Base-by-base conservation (phyloP, 805 yeast genomes). In the Candida odintsovae region DNA sequence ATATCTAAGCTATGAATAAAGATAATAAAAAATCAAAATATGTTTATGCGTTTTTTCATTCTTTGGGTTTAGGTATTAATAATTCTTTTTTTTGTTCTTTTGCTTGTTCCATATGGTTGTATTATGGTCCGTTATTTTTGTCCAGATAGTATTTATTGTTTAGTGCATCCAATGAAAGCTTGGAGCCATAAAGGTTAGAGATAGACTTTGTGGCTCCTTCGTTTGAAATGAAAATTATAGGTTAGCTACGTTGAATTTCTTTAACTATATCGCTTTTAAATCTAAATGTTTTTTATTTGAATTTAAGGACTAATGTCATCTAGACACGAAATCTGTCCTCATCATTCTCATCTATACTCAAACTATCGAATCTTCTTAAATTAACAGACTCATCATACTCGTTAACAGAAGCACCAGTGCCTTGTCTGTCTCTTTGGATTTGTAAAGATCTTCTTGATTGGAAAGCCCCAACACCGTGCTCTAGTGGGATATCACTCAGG, bases 401-500 rank as follows among this genome's bases (percentile, higher is more conserved):
- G 31, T 58, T 67, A 40, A 69, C 45, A 33, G 52, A 40, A 16
- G 49, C 57, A 33, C 58, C 59, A 57, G 46, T 58, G 54, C 43
- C 55, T 49, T 58, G 50, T 33, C 36, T 28, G 6, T 28, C 31
- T 62, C 88, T 79, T 49, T 71, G 71, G 41, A 76, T 54, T 66
- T 86, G 90, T 71, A 89, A 73, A 4, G 92, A 83, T 60, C 92
- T 74, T 64, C 96, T 78, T 46, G 86, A 75, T 50, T 86, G 87
- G 48, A 80, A 69, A 1, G 90, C 89, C 10, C 88, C 86, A 38
- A 88, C 80, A 13, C 90, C 92, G 49, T 83, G 83, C 61, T 89
- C 96, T 72, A 89, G 68, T 26, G 96, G 96, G 60, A 79, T 85
- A 69, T 72, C 90, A 63, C 64, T 84, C 66, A 71, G 73, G 48